These are phyloP conservation scores for Sarcodon aspratus DNA, from an alignment of 768 basidiomycete genomes.

Conservation along the genomic window DNA sequence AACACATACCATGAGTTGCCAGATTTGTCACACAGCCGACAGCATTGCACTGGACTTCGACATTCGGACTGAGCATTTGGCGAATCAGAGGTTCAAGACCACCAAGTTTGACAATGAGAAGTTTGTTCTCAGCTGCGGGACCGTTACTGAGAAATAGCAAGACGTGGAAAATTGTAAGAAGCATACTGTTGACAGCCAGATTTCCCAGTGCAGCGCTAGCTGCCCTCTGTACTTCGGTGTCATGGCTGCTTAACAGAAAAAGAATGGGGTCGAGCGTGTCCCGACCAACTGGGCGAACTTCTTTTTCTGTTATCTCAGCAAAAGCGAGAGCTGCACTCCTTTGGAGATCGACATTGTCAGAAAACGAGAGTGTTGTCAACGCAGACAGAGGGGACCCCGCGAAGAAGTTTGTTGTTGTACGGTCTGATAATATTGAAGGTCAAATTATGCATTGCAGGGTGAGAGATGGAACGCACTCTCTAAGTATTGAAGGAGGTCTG, in stretches of 20 bases:
- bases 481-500: conserved; percentile 92
- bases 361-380: conserved; percentile 93
- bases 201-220: conserved; percentile 97
- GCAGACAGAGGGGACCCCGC: conserved; percentile 85
- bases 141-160: not conserved
- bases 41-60: conserved; percentile 99
- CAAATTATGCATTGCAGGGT: not conserved
- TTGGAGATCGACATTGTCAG: conserved; percentile 98
- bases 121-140: conserved; percentile 86
- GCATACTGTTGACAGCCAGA: conserved; percentile 93
- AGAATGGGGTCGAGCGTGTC: conserved; percentile 98
- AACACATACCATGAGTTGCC: conserved; percentile 77
- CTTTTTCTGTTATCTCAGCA: conserved; percentile 99
- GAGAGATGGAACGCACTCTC: conserved; percentile 59
- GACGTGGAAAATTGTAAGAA: conserved; percentile 5
- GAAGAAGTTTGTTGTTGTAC: conserved; percentile 98
- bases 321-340: conserved; percentile 96
- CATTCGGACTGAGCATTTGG: conserved; percentile 98
- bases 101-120: conserved; percentile 95
- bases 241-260: conserved; percentile 93
- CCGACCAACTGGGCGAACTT: conserved; percentile 90
- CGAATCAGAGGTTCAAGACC: conserved; percentile 96
- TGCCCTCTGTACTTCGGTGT: conserved; percentile 97
- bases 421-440: conserved; percentile 44
- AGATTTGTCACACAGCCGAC: conserved; percentile 99